Evolutionary conservation across 495 filamentous ascomycete species (phyloP).

Genomic region (Pyrenula aspistea): DNA sequence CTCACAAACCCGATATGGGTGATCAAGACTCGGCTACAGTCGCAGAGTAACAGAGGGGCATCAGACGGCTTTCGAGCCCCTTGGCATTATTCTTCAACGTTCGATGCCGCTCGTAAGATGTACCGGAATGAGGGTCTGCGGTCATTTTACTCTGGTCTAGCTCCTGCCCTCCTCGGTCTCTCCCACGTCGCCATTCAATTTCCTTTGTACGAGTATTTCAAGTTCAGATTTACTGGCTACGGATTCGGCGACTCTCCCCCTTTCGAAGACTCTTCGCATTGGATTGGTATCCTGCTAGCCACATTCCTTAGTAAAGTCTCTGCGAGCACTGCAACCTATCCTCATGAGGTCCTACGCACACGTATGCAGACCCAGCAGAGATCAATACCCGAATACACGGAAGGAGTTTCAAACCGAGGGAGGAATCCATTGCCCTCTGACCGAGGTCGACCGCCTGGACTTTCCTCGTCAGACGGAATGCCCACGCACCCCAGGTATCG

Average conservation of each 20-base stretch:
- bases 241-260: conserved; percentile 61
- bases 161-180: conserved; percentile 81
- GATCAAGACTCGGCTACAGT: conserved; percentile 96
- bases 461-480: conserved; percentile 44
- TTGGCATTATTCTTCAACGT: conserved; percentile 80
- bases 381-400: conserved; percentile 37
- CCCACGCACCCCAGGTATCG: conserved; percentile 56
- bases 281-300: conserved; percentile 65
- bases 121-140: conserved; percentile 74
- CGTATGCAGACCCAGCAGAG: conserved; percentile 79
- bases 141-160: conserved; percentile 92
- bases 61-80: conserved; percentile 50
- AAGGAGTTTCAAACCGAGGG: conserved; percentile 53
- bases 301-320: conserved; percentile 93
- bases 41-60: conserved; percentile 48
- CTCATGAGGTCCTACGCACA: conserved; percentile 90
- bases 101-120: conserved; percentile 92
- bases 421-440: conserved; percentile 36
- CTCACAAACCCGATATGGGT: conserved; percentile 99
- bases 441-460: conserved; percentile 29
- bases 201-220: conserved; percentile 88
- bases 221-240: conserved; percentile 77
- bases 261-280: conserved; percentile 46
- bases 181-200: conserved; percentile 98
- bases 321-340: conserved; percentile 91